Conservation (phyloP, 805 yeast genomes). For the Priceomyces castillae region DNA sequence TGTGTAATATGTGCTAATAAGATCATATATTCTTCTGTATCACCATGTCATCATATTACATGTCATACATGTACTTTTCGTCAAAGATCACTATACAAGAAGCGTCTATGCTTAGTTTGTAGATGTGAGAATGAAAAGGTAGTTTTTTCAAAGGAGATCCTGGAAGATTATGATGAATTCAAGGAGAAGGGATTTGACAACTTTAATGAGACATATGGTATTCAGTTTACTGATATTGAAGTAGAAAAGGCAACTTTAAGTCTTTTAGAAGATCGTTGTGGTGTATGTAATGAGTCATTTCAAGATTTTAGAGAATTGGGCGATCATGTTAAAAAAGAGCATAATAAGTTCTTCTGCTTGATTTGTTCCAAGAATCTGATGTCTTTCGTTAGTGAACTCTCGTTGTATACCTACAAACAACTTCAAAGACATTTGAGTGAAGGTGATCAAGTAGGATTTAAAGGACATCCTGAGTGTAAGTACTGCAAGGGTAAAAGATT, state of each 20-base stretch:
- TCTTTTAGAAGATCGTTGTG: slow-evolving; percentile 56
- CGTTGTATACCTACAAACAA: slow-evolving; percentile 56
- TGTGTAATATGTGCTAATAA: slow-evolving; percentile 87
- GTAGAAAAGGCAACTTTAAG: slow-evolving; percentile 48
- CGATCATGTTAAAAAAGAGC: slow-evolving; percentile 64
- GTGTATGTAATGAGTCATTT: slow-evolving; percentile 37
- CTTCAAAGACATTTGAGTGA: slow-evolving; percentile 65
- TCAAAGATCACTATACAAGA: slow-evolving; percentile 75
- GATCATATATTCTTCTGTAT: slow-evolving; percentile 59
- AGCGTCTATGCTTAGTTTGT: slow-evolving; percentile 78
- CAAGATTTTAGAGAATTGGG: slow-evolving; percentile 54
- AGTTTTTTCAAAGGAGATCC: slow-evolving; percentile 52
- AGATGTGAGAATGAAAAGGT: slow-evolving; percentile 63
- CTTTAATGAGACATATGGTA: slow-evolving; percentile 45
- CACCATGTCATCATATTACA: slow-evolving; percentile 81
- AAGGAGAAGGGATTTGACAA: slow-evolving; percentile 27
- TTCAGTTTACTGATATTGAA: slow-evolving; percentile 56
- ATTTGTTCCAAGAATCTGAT: slow-evolving; percentile 76
- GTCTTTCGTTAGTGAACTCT: slow-evolving; percentile 71
- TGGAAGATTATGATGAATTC: slow-evolving; percentile 38
- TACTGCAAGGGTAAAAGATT: slow-evolving; percentile 74
- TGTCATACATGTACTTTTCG: slow-evolving; percentile 83
- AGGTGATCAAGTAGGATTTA: slow-evolving; percentile 78
- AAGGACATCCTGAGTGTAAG: slow-evolving; percentile 86
- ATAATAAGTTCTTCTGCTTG: slow-evolving; percentile 64